Evolutionary conservation across 192 early-diverging fungal genomes (phyloP), one percentile per base, ranked within the genome.

Genomic region (Powellomyces hirtus): DNA sequence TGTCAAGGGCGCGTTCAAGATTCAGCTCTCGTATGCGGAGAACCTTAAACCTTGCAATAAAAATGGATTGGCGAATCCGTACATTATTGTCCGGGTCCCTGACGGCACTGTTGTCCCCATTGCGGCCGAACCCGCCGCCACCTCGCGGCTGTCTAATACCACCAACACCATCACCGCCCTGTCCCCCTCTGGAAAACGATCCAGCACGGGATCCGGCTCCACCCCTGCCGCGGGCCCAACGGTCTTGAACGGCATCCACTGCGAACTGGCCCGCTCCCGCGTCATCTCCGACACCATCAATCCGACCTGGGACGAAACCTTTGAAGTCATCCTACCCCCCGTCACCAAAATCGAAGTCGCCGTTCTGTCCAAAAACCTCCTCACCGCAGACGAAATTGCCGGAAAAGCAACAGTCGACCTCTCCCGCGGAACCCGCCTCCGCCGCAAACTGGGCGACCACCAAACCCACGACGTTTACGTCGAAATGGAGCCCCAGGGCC

Each of bases 401-500:
- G 83, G 83, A 10, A 76, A 74, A 22, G 77, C 81, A 27, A 68
- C 70, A 24, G 64, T 85, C 27, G 77, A 81, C 56, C 57, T 85
- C 14, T 59, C 66, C 1, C 30, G 30, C 2, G 72, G 78, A 14
- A 79, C 77, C 16, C 71, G 79, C 36, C 56, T 84, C 37, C 42
- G 72, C 24, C 33, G 74, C 11, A 81, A 78, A 44, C 58, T 84
- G 16, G 64, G 50, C 31, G 83, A 85, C 71, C 78, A 85, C 61
- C 82, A 84, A 44, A 84, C 83, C 4, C 83, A 85, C 61, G 83
- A 85, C 61, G 69, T 85, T 20, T 85, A 78, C 57, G 75, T 85
- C 26, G 80, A 85, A 58, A 42, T 82, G 57, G 83, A 85, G 53
- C 83, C 83, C 37, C 83, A 85, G 57, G 83, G 83, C 13, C 71